phyloP scores from a whole-genome alignment of 2,329 filamentous ascomycete species.

The Pleomassaria siparia region DNA sequence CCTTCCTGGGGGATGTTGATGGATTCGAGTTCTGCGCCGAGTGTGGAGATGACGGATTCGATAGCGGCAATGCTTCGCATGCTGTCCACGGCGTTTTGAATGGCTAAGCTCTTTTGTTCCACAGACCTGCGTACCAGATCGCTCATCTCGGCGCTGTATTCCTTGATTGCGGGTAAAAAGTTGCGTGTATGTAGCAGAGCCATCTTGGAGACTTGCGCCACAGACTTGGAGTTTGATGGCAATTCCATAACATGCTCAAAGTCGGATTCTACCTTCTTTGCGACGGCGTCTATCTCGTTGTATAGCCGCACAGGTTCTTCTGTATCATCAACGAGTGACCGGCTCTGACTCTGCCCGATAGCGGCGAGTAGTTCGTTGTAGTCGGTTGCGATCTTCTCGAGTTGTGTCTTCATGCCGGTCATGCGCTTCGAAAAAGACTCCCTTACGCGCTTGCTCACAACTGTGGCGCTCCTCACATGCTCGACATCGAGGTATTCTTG shows the following conservation, averaged over 20 bases:
- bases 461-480: slow-evolving; percentile 71
- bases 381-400: slow-evolving; percentile 45
- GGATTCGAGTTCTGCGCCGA: slow-evolving; percentile 71
- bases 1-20: slow-evolving; percentile 75
- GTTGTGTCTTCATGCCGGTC: slow-evolving; percentile 43
- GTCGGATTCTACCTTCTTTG: slow-evolving; percentile 84
- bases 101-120: slow-evolving; percentile 68
- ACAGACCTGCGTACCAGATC: slow-evolving; percentile 54
- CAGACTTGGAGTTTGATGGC: slow-evolving; percentile 64
- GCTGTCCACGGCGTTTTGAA: slow-evolving; percentile 66
- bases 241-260: slow-evolving; percentile 75
- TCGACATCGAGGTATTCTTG: slow-evolving; percentile 70
- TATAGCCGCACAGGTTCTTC: slow-evolving; percentile 70
- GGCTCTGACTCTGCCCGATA: slow-evolving; percentile 50
- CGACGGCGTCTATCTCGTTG: slow-evolving; percentile 82
- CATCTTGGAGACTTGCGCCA: slow-evolving; percentile 64
- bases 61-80: slow-evolving; percentile 83
- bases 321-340: slow-evolving; percentile 58
- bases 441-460: slow-evolving; percentile 64
- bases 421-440: slow-evolving; percentile 63
- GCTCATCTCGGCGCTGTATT: slow-evolving; percentile 59
- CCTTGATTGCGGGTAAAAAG: slow-evolving; percentile 61
- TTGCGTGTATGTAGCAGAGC: slow-evolving; percentile 65
- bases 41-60: slow-evolving; percentile 70
- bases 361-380: slow-evolving; percentile 49